Evolutionary conservation across 768 basidiomycete genomes (phyloP).

Genomic region (Kwoniella botswanensis): DNA sequence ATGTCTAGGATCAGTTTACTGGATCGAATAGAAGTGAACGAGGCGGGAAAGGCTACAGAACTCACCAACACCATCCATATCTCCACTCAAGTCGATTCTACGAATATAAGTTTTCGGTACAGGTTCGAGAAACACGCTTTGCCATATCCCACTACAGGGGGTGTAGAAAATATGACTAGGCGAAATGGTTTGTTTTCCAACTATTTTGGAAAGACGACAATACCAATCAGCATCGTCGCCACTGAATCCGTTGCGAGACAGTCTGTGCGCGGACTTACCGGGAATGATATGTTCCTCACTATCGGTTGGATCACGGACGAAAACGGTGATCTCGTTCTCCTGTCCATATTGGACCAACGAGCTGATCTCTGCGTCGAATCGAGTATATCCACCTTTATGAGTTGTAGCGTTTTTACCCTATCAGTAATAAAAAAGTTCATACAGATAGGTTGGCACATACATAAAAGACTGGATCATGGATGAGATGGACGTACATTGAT

Average conservation of each 20-base stretch:
- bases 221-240: not conserved
- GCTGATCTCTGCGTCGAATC: conserved; percentile 32
- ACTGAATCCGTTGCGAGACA: not conserved
- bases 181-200: conserved; percentile 32
- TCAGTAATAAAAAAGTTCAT: not conserved
- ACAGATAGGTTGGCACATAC: no score
- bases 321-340: conserved; percentile 32
- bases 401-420: conserved; percentile 31
- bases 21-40: not conserved
- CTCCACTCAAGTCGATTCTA: conserved; percentile 25
- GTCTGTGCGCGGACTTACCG: conserved; percentile 3
- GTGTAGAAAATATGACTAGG: conserved; percentile 42
- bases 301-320: conserved; percentile 39
- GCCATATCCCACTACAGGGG: conserved; percentile 39
- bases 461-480: not conserved
- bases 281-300: conserved; percentile 20
- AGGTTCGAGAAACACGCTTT: conserved; percentile 39
- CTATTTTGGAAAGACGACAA: conserved; percentile 9
- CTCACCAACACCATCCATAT: conserved; percentile 34
- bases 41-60: not conserved
- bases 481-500: conserved; percentile 20
- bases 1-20: no score
- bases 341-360: conserved; percentile 16
- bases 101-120: conserved; percentile 26
- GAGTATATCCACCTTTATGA: conserved; percentile 34